Conservation (phyloP, 176 grass and related monocot species). For the Aechmea fasciata region DNA sequence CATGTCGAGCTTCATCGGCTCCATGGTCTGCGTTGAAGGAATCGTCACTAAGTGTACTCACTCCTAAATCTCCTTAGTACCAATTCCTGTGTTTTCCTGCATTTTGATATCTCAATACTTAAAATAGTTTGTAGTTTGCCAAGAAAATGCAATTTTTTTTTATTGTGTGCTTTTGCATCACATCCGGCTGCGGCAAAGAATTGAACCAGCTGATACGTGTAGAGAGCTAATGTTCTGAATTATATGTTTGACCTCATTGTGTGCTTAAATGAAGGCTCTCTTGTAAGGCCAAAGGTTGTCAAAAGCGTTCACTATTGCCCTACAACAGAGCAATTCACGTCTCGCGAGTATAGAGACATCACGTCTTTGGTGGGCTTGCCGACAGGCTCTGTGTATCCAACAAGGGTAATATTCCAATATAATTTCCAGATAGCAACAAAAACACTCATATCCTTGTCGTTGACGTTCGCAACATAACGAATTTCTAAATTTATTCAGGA, state of each 20-base stretch:
- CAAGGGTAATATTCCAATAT: constrained; percentile 47
- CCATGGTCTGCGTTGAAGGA: constrained; percentile 96
- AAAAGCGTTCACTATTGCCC: constrained; percentile 96
- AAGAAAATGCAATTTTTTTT: neutral
- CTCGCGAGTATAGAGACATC: constrained; percentile 93
- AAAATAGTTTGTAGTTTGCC: neutral
- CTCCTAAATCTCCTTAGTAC: neutral
- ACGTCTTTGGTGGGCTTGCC: constrained; percentile 84
- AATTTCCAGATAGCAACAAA: neutral
- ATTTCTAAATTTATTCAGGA: constrained; percentile 43
- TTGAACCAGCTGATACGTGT: too few species aligned
- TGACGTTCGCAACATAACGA: constrained; percentile 7
- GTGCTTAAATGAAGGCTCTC: constrained; percentile 34
- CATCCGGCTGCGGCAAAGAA: too few species aligned
- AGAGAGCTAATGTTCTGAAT: constrained; percentile 7
- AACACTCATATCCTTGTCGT: constrained; percentile 1
- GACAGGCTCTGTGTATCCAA: constrained; percentile 94
- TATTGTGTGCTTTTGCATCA: neutral
- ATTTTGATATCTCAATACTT: neutral
- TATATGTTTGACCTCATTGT: too few species aligned
- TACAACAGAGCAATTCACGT: constrained; percentile 38
- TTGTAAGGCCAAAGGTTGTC: constrained; percentile 94
- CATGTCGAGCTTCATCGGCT: constrained; percentile 95
- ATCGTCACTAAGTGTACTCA: constrained; percentile 93
- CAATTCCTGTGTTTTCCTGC: constrained; percentile 6